Evolutionary conservation across 2,329 filamentous ascomycete genomes (phyloP).

Genomic region (Xylariaceae sp.): DNA sequence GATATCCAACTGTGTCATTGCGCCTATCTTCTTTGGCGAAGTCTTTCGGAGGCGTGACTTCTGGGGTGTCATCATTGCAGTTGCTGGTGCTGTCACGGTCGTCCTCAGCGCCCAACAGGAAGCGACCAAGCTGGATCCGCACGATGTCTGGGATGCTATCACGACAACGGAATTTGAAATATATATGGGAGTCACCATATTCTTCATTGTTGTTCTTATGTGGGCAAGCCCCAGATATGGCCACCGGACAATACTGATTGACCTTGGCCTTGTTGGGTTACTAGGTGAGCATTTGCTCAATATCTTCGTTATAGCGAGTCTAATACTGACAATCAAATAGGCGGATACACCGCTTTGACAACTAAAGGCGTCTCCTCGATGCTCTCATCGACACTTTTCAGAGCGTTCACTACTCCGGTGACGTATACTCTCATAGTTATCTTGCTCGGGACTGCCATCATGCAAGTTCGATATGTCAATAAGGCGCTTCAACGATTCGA

Average conservation of each 20-base stretch:
- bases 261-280: conserved; percentile 87
- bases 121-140: conserved; percentile 87
- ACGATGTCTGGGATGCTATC: conserved; percentile 88
- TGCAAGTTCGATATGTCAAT: conserved; percentile 98
- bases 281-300: conserved; percentile 68
- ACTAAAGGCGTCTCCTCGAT: conserved; percentile 97
- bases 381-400: conserved; percentile 86
- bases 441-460: conserved; percentile 80
- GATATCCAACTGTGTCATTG: conserved; percentile 95
- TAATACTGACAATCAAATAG: conserved; percentile 45
- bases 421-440: conserved; percentile 84
- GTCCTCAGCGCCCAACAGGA: conserved; percentile 88
- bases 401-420: conserved; percentile 87
- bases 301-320: conserved; percentile 7
- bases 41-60: conserved; percentile 82
- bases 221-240: conserved; percentile 83
- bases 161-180: conserved; percentile 87
- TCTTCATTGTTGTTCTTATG: conserved; percentile 76
- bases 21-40: conserved; percentile 91
- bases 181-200: conserved; percentile 77
- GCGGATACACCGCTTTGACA: conserved; percentile 93
- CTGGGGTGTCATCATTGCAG: conserved; percentile 83
- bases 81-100: conserved; percentile 86
- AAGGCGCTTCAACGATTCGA: conserved; percentile 86
- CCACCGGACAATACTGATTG: conserved; percentile 84